Evolutionary conservation across 139 green algal species (phyloP).

Genomic region (Deuterostichococcus epilithicus): DNA sequence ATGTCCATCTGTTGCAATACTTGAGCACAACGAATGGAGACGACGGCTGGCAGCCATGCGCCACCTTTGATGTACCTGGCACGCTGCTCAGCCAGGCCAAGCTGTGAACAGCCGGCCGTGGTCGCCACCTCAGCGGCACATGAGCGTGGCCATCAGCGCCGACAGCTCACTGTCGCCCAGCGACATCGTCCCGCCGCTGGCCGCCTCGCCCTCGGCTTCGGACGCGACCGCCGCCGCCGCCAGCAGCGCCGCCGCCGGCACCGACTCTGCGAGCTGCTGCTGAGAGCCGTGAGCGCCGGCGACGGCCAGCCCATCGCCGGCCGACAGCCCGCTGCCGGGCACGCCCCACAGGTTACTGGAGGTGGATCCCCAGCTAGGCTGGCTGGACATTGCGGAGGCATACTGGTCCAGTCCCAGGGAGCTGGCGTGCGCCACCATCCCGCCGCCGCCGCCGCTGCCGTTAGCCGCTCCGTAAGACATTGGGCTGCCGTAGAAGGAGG

Average conservation of each 20-base stretch:
- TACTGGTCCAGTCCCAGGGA: background rate
- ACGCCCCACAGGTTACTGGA: background rate
- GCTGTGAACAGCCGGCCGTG: background rate
- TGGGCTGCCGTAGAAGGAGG: background rate
- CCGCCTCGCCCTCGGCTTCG: background rate
- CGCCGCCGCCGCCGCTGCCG: background rate
- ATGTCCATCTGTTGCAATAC: too few species aligned
- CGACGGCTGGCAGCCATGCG: too few species aligned
- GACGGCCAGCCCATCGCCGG: background rate
- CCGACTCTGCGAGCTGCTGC: background rate
- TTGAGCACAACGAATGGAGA: too few species aligned
- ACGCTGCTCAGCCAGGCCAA: background rate
- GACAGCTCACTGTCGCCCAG: constrained; percentile 4
- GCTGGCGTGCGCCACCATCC: background rate
- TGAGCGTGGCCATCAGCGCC: constrained; percentile 16
- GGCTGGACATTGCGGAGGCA: background rate
- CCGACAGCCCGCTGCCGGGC: background rate
- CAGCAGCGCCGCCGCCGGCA: constrained; percentile 5
- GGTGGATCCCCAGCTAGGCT: background rate
- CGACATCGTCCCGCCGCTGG: background rate
- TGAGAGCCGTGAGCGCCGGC: background rate
- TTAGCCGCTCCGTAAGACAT: background rate
- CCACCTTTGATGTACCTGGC: too few species aligned
- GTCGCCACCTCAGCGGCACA: constrained; percentile 4
- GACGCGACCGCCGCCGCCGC: constrained; percentile 2